A percentile compares a stretch with the other conserved stretches of the same genome.
phyloP scores from a whole-genome alignment of 306 rosid genomes.

The Gleditsia sinensis region DNA sequence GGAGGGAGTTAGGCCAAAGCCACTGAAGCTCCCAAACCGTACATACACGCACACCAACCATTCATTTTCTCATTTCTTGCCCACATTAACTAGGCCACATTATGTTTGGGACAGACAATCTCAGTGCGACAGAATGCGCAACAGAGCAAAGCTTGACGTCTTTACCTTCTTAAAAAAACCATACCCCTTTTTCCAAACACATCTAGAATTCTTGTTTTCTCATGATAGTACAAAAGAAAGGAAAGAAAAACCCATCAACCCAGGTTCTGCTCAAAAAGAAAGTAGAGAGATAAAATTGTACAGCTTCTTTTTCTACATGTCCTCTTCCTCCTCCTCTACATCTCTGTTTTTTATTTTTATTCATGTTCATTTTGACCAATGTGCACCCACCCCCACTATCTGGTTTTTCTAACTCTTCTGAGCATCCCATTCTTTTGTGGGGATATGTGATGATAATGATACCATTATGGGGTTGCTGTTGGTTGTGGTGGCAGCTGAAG shows the following conservation, averaged over 20 bases:
- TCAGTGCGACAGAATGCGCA: not conserved
- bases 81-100: constrained; percentile 42
- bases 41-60: constrained; percentile 37
- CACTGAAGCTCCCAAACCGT: constrained; percentile 22
- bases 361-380: constrained; percentile 29
- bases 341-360: constrained; percentile 5
- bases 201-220: constrained; percentile 11
- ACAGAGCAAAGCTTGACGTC: constrained; percentile 1
- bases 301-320: not conserved
- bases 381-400: constrained; percentile 29
- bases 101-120: constrained; percentile 39
- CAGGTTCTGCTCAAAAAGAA: constrained; percentile 10
- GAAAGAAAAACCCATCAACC: constrained; percentile 18
- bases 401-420: not conserved
- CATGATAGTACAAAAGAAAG: constrained; percentile 29
- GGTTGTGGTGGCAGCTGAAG: constrained; percentile 24
- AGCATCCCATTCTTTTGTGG: not conserved
- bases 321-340: not conserved
- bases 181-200: not conserved
- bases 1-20: not conserved
- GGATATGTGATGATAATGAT: not conserved
- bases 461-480: constrained; percentile 5
- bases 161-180: constrained; percentile 10
- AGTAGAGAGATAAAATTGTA: constrained; percentile 5
- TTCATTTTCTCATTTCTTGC: constrained; percentile 34